Conservation (phyloP, 1,284 basidiomycete genomes). For the Caloboletus firmus region DNA sequence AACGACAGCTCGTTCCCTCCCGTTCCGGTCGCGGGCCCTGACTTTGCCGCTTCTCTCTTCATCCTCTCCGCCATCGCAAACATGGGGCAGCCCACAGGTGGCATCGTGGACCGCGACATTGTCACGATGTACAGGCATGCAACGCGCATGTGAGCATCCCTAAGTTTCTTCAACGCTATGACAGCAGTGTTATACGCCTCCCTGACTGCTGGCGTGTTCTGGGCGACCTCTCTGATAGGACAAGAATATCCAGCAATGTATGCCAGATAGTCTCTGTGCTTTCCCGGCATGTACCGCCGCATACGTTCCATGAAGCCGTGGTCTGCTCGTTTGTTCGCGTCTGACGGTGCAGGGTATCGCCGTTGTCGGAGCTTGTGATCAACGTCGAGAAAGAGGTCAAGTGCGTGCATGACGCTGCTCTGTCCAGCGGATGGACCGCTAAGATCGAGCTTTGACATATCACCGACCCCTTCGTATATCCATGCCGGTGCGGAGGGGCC, state of each 20-base stretch:
- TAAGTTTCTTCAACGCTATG: constrained; percentile 73
- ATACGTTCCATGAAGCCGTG: constrained; percentile 80
- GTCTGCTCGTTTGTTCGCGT: constrained; percentile 61
- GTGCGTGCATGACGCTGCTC: constrained; percentile 83
- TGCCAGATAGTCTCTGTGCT: constrained; percentile 66
- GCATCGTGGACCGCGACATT: constrained; percentile 59
- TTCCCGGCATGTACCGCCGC: constrained; percentile 80
- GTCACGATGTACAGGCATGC: constrained; percentile 84
- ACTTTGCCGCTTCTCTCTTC: constrained; percentile 41
- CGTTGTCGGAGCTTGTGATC: constrained; percentile 79
- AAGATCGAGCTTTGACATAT: constrained; percentile 58
- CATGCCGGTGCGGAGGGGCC: constrained; percentile 61
- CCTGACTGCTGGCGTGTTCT: constrained; percentile 53
- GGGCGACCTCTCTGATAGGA: constrained; percentile 60
- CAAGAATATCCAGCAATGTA: constrained; percentile 50
- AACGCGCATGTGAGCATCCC: constrained; percentile 87
- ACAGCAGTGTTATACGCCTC: constrained; percentile 82
- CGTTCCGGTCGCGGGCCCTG: constrained; percentile 70
- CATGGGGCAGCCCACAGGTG: constrained; percentile 49
- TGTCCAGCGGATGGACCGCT: constrained; percentile 95
- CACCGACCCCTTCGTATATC: constrained; percentile 80
- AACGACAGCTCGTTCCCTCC: constrained; percentile 83
- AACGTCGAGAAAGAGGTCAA: constrained; percentile 80
- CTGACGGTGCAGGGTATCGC: constrained; percentile 68
- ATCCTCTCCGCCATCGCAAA: constrained; percentile 55